phyloP scores from a whole-genome alignment of 2,329 filamentous ascomycete genomes.

The Myriosclerotinia curreyana region DNA sequence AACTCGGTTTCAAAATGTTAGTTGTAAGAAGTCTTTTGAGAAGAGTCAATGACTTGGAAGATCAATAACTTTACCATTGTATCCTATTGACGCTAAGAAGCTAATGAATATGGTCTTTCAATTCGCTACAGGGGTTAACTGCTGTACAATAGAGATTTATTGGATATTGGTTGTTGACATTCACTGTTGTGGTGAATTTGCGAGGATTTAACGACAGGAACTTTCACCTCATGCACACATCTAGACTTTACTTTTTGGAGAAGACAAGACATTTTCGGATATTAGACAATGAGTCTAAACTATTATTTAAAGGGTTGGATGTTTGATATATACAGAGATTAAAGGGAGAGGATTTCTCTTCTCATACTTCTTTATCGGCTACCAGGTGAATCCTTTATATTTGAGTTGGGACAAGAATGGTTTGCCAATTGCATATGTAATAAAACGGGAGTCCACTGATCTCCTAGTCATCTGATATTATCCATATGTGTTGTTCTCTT shows the following conservation, averaged over 20 bases:
- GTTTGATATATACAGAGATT: not conserved
- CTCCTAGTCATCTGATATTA: fast-evolving
- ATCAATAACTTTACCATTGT: not conserved
- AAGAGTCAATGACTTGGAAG: not conserved
- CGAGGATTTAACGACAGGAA: not conserved
- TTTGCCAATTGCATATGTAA: fast-evolving
- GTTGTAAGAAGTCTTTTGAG: not conserved
- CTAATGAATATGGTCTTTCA: not conserved
- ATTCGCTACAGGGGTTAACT: not conserved
- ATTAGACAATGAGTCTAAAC: not conserved
- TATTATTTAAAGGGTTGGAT: not conserved
- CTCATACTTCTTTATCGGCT: not conserved
- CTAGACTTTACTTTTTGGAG: not conserved
- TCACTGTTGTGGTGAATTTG: not conserved
- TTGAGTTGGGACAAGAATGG: not conserved
- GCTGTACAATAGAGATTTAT: not conserved
- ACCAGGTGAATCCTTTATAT: not conserved
- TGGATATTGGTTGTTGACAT: not conserved
- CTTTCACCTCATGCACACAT: not conserved
- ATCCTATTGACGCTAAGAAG: not conserved
- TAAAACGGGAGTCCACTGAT: not conserved
- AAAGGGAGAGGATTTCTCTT: not conserved
- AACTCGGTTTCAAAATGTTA: not conserved
- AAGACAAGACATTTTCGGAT: fast-evolving
- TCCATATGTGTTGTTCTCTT: not conserved